Conservation (phyloP, 1,284 basidiomycete genomes). For the Sporisorium sorghi region DNA sequence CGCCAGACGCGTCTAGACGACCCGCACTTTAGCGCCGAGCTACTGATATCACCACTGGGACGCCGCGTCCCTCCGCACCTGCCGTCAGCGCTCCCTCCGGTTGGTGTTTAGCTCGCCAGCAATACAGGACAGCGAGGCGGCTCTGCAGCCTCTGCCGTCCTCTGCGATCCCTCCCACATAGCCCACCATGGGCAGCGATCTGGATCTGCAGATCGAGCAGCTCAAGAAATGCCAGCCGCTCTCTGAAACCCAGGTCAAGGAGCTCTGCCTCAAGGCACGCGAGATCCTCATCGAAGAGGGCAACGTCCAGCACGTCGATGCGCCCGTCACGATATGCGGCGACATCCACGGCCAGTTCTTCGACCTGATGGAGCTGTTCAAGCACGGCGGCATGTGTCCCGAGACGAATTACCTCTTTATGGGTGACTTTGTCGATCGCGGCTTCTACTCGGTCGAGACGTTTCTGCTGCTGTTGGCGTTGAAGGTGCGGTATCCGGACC, state of each 20-base stretch:
- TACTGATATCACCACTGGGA: not conserved
- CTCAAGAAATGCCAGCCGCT: slow-evolving; percentile 63
- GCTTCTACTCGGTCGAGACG: slow-evolving; percentile 97
- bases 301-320: slow-evolving; percentile 95
- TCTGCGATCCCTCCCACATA: not conserved
- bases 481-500: slow-evolving; percentile 97
- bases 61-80: not conserved
- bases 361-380: slow-evolving; percentile 96
- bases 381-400: slow-evolving; percentile 92
- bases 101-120: not conserved
- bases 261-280: slow-evolving; percentile 89
- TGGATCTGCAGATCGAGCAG: slow-evolving; percentile 64
- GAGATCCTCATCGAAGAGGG: slow-evolving; percentile 95
- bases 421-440: slow-evolving; percentile 76
- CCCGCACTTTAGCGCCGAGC: not conserved
- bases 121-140: slow-evolving; percentile 25
- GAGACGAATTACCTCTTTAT: slow-evolving; percentile 98
- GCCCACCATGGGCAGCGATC: slow-evolving; percentile 52
- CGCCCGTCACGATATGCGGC: slow-evolving; percentile 97
- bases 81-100: not conserved
- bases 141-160: slow-evolving; percentile 20
- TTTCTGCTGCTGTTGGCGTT: slow-evolving; percentile 92
- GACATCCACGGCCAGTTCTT: slow-evolving; percentile 99
- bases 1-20: not conserved
- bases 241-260: slow-evolving; percentile 63